These are phyloP conservation scores for Crithidia fasciculata DNA, from an alignment of 208 protist species.

Conservation along the genomic window DNA sequence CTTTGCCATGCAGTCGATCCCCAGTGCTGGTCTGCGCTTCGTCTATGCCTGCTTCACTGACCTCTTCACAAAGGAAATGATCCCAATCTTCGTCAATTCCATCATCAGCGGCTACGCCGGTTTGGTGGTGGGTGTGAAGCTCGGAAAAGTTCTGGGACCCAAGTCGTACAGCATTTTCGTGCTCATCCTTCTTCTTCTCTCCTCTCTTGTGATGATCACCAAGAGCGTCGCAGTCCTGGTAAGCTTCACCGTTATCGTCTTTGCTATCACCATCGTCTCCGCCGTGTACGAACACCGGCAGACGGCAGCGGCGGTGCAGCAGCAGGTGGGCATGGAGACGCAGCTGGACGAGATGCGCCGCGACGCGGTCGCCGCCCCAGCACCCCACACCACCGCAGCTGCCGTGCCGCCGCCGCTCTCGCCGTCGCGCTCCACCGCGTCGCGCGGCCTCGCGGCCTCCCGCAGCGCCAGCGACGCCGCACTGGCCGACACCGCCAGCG, in stretches of 20 bases:
- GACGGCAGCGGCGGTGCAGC: conserved; percentile 22
- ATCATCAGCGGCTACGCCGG: conserved; percentile 39
- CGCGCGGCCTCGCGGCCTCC: neutral
- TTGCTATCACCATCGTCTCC: conserved; percentile 15
- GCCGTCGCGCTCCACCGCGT: neutral
- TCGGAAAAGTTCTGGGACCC: conserved; percentile 49
- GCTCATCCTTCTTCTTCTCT: conserved; percentile 41
- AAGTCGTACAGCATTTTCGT: conserved; percentile 46
- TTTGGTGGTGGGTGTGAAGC: conserved; percentile 32
- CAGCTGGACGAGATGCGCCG: conserved; percentile 22
- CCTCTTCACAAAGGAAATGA: conserved; percentile 34
- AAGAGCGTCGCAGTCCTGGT: conserved; percentile 34
- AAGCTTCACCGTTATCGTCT: conserved; percentile 6
- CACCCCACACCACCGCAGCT: neutral
- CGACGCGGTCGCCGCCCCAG: neutral
- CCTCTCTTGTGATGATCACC: conserved; percentile 45
- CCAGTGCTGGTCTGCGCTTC: conserved; percentile 39
- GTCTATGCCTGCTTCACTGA: conserved; percentile 30
- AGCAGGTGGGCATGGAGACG: conserved; percentile 29
- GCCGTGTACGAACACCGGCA: conserved; percentile 37
- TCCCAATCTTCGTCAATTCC: conserved; percentile 34
- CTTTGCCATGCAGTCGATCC: conserved; percentile 47
- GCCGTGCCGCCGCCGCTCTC: neutral
- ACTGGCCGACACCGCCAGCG: conserved; percentile 8
- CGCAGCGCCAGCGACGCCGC: neutral